Conservation (phyloP, 306 rosid genomes). For the Boehmeria nivea region DNA sequence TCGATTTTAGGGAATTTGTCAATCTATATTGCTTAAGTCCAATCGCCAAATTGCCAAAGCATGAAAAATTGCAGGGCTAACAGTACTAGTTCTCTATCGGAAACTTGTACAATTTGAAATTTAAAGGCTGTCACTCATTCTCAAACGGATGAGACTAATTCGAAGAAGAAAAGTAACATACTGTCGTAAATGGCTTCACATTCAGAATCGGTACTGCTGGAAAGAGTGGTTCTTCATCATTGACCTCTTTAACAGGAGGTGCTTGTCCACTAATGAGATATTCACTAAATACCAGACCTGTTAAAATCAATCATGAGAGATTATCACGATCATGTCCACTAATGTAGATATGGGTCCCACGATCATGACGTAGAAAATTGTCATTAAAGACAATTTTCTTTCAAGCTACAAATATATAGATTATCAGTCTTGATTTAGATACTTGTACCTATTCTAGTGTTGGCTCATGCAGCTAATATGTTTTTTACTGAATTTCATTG, state of each 20-base stretch:
- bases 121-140: constrained; percentile 6
- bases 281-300: constrained; percentile 94
- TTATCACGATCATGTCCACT: too few species aligned
- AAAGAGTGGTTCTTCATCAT: constrained; percentile 84
- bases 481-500: too few species aligned
- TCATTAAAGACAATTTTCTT: not conserved
- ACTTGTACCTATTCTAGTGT: not conserved
- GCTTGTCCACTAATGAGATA: constrained; percentile 86
- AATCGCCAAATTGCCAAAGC: too few species aligned
- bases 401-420: not conserved
- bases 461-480: too few species aligned
- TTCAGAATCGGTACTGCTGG: constrained; percentile 67
- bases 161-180: constrained; percentile 34
- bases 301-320: constrained; percentile 25
- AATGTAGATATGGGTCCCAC: not conserved
- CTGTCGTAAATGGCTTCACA: constrained; percentile 43
- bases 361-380: not conserved
- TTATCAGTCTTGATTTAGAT: not conserved
- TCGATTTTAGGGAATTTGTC: too few species aligned
- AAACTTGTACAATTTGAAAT: not conserved
- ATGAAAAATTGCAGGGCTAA: too few species aligned
- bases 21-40: too few species aligned
- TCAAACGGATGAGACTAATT: not conserved
- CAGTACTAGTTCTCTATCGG: too few species aligned
- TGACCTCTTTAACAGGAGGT: constrained; percentile 80